Conservation (phyloP, 805 yeast species). For the Schwanniomyces occidentalis region DNA sequence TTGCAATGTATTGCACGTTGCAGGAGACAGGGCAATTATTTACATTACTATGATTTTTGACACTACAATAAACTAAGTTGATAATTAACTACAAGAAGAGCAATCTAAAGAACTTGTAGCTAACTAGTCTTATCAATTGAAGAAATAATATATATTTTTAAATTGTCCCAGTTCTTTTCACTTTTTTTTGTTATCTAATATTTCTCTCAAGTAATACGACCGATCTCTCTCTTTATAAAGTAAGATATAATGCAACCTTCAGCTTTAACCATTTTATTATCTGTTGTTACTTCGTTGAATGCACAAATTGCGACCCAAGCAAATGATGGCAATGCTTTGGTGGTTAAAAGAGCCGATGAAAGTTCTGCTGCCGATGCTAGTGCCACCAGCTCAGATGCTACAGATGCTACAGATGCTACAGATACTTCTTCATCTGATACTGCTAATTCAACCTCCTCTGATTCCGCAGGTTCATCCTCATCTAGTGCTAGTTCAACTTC, state of each 20-base stretch:
- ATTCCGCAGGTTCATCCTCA: slow-evolving; percentile 23
- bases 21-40: too few relatives aligned
- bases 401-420: slow-evolving; percentile 5
- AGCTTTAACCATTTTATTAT: slow-evolving; percentile 12
- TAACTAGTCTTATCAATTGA: too few relatives aligned
- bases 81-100: too few relatives aligned
- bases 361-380: slow-evolving; percentile 4
- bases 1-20: too few relatives aligned
- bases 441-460: slow-evolving; percentile 5
- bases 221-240: too few relatives aligned
- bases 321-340: not conserved
- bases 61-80: too few relatives aligned
- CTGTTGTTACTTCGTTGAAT: slow-evolving; percentile 14
- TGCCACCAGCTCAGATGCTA: slow-evolving; percentile 5
- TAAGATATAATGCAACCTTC: slow-evolving; percentile 11
- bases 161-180: too few relatives aligned
- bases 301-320: slow-evolving; percentile 8
- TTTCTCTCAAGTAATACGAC: too few relatives aligned
- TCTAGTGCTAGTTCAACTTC: slow-evolving; percentile 11
- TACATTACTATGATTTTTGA: too few relatives aligned
- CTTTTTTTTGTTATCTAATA: too few relatives aligned
- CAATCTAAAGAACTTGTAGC: too few relatives aligned
- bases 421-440: slow-evolving; percentile 4
- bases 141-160: too few relatives aligned
- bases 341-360: slow-evolving; percentile 4